A percentile compares a stretch with the other conserved stretches of the same genome.
phyloP scores from a whole-genome alignment of 768 basidiomycete genomes.

The Panaeolus cyanescens region DNA sequence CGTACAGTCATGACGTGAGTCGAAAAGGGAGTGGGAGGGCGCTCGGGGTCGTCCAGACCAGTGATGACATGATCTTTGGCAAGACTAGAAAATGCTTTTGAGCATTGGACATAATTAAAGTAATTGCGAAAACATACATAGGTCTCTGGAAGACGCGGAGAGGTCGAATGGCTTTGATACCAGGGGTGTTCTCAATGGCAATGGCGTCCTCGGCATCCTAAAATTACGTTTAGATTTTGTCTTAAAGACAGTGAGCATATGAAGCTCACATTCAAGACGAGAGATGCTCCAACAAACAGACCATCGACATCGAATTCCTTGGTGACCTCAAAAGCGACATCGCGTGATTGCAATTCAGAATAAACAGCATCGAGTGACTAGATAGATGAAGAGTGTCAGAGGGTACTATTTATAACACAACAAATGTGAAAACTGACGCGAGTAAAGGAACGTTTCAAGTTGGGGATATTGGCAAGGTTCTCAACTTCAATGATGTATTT shows the following conservation, averaged over 20 bases:
- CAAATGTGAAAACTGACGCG: slow-evolving; percentile 1
- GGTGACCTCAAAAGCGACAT: slow-evolving; percentile 44
- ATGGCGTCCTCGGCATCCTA: slow-evolving; percentile 34
- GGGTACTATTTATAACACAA: background rate
- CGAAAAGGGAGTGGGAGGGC: slow-evolving; percentile 44
- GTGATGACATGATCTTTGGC: slow-evolving; percentile 37
- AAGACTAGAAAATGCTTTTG: slow-evolving; percentile 19
- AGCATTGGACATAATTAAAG: background rate
- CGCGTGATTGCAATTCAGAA: slow-evolving; percentile 39
- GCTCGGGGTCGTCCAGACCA: slow-evolving; percentile 36
- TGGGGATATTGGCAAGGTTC: background rate
- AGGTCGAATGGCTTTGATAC: slow-evolving; percentile 57
- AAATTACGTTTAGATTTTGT: background rate
- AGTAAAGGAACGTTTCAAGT: background rate
- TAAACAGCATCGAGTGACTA: slow-evolving; percentile 55
- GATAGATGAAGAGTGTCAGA: background rate
- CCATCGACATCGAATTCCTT: slow-evolving; percentile 53
- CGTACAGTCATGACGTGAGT: slow-evolving; percentile 54
- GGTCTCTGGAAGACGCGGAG: slow-evolving; percentile 43
- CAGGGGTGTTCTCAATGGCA: slow-evolving; percentile 43
- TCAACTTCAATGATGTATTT: slow-evolving; percentile 11
- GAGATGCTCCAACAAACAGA: slow-evolving; percentile 62
- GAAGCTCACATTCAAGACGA: slow-evolving; percentile 45
- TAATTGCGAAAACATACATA: slow-evolving; percentile 11
- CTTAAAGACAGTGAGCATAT: background rate